Base-by-base conservation (phyloP, 768 basidiomycete species). In the Boletus patriciae region DNA sequence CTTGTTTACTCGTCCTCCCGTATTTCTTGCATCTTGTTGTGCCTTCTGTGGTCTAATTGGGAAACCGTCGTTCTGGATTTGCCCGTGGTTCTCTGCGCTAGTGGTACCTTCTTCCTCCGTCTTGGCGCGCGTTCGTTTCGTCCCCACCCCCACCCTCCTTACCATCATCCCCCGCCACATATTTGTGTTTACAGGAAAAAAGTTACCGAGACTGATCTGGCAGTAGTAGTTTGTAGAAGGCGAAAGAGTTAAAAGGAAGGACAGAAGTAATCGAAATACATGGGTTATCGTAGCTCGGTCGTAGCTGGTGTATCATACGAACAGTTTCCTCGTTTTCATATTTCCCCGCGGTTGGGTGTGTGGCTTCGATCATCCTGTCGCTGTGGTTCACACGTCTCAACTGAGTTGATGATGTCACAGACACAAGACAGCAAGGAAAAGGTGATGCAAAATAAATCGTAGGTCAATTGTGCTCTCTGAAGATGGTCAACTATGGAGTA, bases 231-330 rank as follows among this genome's bases (percentile, higher is more conserved):
- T 29, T 50, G 58, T 70, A 70, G 67, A 72, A 55, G 59, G 40
- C 48, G 52, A 58, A 29, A 58, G 58, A 59, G 52, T 41, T 52
- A 23, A 60, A 61, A 58, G 60, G 58, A 70, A 61, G 69, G 63
- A 70, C 71, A 69, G 67, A 71, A 69, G 62, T 71, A 69, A 65
- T 70, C 54, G 57, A 70, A 62, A 56, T 58, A 62, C 65, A 71
- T 61, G 66, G 61, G 46, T 57, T 60, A 58, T 45, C 57, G 54
- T 63, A 64, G 59, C 55, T 64, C 62, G 42, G 19, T 52, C 36
- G 54, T 58, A 69, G 65, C 54, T 62, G 52, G 38, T 71, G 70
- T 73, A 71, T 66, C 70, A 71, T 71, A 69, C 60, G 56, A 57
- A 60, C 43, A 37, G 27, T 57, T 52, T 60, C 6, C 37, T 52